Evolutionary conservation across 2,329 filamentous ascomycete genomes (phyloP), one percentile per base, ranked within the genome.

Genomic region (Phymatotrichopsis omnivora): DNA sequence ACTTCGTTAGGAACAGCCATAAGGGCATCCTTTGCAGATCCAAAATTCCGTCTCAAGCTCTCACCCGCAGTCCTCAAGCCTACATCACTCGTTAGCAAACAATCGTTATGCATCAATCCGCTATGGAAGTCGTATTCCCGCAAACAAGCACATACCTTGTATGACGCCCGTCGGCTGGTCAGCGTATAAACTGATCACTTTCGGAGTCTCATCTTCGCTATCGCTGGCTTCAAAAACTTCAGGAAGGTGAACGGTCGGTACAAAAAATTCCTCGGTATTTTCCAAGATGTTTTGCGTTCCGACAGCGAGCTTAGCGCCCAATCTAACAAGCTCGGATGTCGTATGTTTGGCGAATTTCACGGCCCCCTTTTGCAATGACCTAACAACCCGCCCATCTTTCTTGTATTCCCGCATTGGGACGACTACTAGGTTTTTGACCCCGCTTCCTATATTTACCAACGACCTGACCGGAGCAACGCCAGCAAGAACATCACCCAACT

Each of bases 261-360:
- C 71, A 51, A 95, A 71, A 19, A 51, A 39, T 14, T 76, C 83
- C 63, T 98, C 93, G 0, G 87, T 86, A 14, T 82, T 83, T 60
- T 94, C 82, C 1, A 98, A 74, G 12, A 87, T 78, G n/a, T 82
- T 91, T 60, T 96, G 91, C 3, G 93, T 94, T 25, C 91, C 91
- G 38, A 96, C 84, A 1, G 89, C 89, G 39, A 96, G 70, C 64
- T 95, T 96, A 34, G 91, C 91, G 10, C 91, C 89, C 0, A 98
- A 71, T 58, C 91, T 91, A 53, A 94, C 82, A n/a, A 96, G 72
- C 61, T 95, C 91, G 0, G 82, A 93, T 2, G 87, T 87, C 0
- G 91, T 98, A 1, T 86, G 95, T 59, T 83, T 87, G 27, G 85
- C 87, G 64, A 98, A 98, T 2, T 85, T 81, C 7, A 80, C 69